A percentile compares a stretch with the other conserved stretches of the same genome.
Conservation (phyloP, 2,329 filamentous ascomycete species). For the Xylariaceae sp. region DNA sequence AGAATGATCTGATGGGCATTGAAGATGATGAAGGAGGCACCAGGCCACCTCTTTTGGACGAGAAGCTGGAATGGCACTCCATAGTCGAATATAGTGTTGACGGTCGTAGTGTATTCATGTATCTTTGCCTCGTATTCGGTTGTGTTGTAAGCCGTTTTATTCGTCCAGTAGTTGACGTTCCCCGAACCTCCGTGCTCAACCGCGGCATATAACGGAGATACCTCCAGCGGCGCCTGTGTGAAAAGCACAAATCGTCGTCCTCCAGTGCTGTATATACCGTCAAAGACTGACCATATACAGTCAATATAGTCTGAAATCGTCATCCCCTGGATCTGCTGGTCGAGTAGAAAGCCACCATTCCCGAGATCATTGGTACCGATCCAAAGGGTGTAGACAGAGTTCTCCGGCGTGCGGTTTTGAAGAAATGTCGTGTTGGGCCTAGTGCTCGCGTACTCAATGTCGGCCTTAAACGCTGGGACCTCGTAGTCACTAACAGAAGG, state of each 20-base stretch:
- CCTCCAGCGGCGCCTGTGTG: slow-evolving; percentile 71
- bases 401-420: slow-evolving; percentile 53
- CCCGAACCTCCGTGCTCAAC: slow-evolving; percentile 50
- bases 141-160: slow-evolving; percentile 54
- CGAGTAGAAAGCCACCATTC: slow-evolving; percentile 67
- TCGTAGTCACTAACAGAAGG: slow-evolving; percentile 70
- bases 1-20: slow-evolving; percentile 70
- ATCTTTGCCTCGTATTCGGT: slow-evolving; percentile 57
- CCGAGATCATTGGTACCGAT: slow-evolving; percentile 85
- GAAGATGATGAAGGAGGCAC: slow-evolving; percentile 68
- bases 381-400: slow-evolving; percentile 78
- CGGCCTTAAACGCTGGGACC: slow-evolving; percentile 62
- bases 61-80: slow-evolving; percentile 55
- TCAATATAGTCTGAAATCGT: slow-evolving; percentile 67
- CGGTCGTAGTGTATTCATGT: slow-evolving; percentile 55
- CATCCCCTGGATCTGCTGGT: slow-evolving; percentile 65
- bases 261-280: slow-evolving; percentile 68
- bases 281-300: slow-evolving; percentile 70
- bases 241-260: slow-evolving; percentile 75
- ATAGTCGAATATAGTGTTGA: slow-evolving; percentile 58
- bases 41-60: slow-evolving; percentile 58
- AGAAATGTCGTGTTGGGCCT: slow-evolving; percentile 47
- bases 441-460: slow-evolving; percentile 46
- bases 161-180: slow-evolving; percentile 54
- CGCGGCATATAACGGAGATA: slow-evolving; percentile 70